A percentile compares a stretch with the other conserved stretches of the same genome.
phyloP scores from a whole-genome alignment of 306 rosid genomes.

The Castanea sativa region DNA sequence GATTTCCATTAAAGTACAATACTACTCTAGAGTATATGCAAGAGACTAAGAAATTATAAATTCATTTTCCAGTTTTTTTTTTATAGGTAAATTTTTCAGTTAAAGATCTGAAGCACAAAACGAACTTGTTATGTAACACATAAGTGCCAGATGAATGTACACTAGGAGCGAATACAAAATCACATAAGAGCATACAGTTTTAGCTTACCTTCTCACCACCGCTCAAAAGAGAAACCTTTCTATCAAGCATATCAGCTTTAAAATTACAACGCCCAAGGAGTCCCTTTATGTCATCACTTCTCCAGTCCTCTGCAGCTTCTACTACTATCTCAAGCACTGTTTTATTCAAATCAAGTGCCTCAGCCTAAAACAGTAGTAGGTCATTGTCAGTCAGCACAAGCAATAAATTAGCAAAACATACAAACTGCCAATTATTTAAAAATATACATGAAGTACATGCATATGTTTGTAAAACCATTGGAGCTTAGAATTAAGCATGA shows the following conservation, averaged over 20 bases:
- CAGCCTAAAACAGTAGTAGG: conserved; percentile 62
- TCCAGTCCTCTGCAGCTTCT: conserved; percentile 98
- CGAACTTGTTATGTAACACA: background rate
- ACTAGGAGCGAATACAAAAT: background rate
- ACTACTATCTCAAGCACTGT: conserved; percentile 90
- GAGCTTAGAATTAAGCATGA: background rate
- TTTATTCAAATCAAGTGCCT: conserved; percentile 91
- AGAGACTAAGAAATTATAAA: background rate
- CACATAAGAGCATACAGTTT: background rate
- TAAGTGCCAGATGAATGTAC: conserved; percentile 14
- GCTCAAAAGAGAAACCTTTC: conserved; percentile 86
- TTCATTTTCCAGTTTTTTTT: too few species aligned
- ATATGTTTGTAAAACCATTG: background rate
- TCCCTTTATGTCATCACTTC: conserved; percentile 88
- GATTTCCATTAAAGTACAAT: conserved; percentile 1
- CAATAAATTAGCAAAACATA: conserved; percentile 9
- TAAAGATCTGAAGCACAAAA: conserved; percentile 15
- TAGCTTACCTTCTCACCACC: conserved; percentile 96
- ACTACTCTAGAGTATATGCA: background rate
- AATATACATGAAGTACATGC: too few species aligned
- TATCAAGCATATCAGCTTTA: conserved; percentile 93
- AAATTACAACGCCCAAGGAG: conserved; percentile 99
- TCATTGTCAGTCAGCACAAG: conserved; percentile 21
- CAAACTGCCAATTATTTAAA: background rate
- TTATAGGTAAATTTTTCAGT: too few species aligned